Percentiles rank a stretch among this genome's conserved stretches.
Conservation (phyloP, 2,329 filamentous ascomycete species). For the Pseudocercospora vitis region DNA sequence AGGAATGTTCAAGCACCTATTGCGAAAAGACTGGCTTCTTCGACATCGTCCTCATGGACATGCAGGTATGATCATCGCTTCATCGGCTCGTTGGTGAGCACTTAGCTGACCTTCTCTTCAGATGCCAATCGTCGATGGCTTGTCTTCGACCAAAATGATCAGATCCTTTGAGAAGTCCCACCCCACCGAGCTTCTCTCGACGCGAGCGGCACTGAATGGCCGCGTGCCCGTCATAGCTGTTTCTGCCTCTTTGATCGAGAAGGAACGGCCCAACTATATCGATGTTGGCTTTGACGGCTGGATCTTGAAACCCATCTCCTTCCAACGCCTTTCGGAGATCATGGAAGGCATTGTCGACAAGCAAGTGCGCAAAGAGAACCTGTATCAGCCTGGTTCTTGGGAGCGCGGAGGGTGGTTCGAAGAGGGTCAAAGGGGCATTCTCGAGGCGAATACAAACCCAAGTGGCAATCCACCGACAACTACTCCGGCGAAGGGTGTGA, state of each 20-base stretch:
- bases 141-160: constrained; percentile 80
- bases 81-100: too few relatives aligned
- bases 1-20: constrained; percentile 75
- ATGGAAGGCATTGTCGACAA: constrained; percentile 68
- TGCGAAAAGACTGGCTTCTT: constrained; percentile 62
- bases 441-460: constrained; percentile 42
- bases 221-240: constrained; percentile 82
- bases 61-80: constrained; percentile 67
- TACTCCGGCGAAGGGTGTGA: constrained; percentile 32
- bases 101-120: constrained; percentile 47
- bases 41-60: constrained; percentile 86
- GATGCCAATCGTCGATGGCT: constrained; percentile 91
- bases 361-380: constrained; percentile 57
- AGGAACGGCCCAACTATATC: constrained; percentile 66
- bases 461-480: constrained; percentile 25
- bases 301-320: constrained; percentile 87
- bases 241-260: constrained; percentile 76
- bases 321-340: constrained; percentile 68
- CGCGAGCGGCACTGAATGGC: constrained; percentile 59
- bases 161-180: constrained; percentile 65
- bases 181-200: constrained; percentile 56
- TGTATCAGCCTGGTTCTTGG: constrained; percentile 74
- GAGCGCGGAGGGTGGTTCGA: constrained; percentile 84
- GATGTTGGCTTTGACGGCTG: constrained; percentile 83
- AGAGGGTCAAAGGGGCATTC: constrained; percentile 40